Conservation (phyloP, 805 yeast species). For the Myxozyma vanderwaltii region DNA sequence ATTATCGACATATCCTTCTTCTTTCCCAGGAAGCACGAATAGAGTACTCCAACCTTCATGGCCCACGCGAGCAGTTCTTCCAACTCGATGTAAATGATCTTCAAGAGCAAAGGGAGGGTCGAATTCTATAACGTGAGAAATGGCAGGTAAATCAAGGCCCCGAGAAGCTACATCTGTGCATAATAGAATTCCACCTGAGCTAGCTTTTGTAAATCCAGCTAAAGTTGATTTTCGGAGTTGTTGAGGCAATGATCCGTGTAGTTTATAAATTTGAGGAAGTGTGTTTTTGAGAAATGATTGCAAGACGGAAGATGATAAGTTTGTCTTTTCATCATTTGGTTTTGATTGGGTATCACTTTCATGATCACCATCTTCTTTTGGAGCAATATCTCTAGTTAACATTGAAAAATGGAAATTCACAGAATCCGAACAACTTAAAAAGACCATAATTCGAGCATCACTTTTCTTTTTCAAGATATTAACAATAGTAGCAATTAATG, state of each 20-base stretch:
- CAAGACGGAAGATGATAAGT: constrained; percentile 11
- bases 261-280: constrained; percentile 58
- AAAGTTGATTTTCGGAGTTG: constrained; percentile 78
- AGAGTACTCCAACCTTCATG: constrained; percentile 73
- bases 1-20: constrained; percentile 73
- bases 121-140: constrained; percentile 82
- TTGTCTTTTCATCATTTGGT: constrained; percentile 17
- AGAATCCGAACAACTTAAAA: constrained; percentile 93
- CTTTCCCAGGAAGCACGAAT: constrained; percentile 84
- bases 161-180: constrained; percentile 98
- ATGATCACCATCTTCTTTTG: constrained; percentile 36
- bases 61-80: constrained; percentile 99
- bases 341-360: constrained; percentile 37
- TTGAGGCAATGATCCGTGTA: constrained; percentile 92
- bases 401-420: constrained; percentile 88
- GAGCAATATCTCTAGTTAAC: constrained; percentile 58
- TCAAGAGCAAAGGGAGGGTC: constrained; percentile 95
- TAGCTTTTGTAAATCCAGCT: constrained; percentile 50
- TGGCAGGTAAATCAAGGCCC: constrained; percentile 88
- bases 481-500: constrained; percentile 68
- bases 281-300: constrained; percentile 19
- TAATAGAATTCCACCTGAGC: constrained; percentile 58
- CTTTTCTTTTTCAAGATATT: constrained; percentile 46
- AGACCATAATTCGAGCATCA: constrained; percentile 57
- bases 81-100: constrained; percentile 95